A percentile compares a stretch with the other conserved stretches of the same genome.
Conservation (phyloP, 345 rosid genomes). For the Garcia nutans region DNA sequence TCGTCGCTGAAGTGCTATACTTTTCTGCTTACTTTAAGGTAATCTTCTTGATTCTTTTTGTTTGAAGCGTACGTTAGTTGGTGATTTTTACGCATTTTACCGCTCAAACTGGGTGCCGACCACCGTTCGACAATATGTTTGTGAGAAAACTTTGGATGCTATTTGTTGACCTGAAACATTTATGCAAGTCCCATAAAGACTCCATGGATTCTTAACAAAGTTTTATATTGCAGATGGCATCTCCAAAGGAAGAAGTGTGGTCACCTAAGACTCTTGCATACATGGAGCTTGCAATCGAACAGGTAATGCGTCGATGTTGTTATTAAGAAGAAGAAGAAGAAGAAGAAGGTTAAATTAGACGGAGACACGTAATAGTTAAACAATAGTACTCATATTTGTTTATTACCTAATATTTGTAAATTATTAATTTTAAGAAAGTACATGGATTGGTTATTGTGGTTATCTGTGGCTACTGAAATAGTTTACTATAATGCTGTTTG, state of each 20-base stretch:
- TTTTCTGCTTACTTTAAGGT: not conserved
- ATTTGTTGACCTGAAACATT: not conserved
- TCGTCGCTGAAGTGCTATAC: too few species aligned
- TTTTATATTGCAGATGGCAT: constrained; percentile 14
- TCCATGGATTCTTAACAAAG: too few species aligned
- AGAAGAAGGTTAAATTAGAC: not conserved
- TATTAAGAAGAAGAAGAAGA: too few species aligned
- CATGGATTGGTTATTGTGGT: too few species aligned
- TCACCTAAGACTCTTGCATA: constrained; percentile 2
- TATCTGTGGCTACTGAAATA: too few species aligned
- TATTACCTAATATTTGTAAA: too few species aligned
- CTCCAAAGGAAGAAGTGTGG: constrained; percentile 1
- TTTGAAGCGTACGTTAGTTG: not conserved
- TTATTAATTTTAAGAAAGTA: too few species aligned
- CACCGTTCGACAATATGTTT: not conserved
- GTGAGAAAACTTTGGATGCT: not conserved
- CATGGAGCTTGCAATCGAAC: constrained; percentile 22
- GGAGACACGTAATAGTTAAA: too few species aligned
- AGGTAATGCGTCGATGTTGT: constrained; percentile 5
- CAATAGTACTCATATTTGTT: too few species aligned
- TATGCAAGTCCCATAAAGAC: not conserved
- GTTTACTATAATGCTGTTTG: too few species aligned
- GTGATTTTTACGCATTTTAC: not conserved
- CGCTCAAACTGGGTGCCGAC: not conserved
- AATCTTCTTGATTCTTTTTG: too few species aligned